Evolutionary conservation across 2,329 filamentous ascomycete genomes (phyloP).

Genomic region (Pleurostoma richardsiae): DNA sequence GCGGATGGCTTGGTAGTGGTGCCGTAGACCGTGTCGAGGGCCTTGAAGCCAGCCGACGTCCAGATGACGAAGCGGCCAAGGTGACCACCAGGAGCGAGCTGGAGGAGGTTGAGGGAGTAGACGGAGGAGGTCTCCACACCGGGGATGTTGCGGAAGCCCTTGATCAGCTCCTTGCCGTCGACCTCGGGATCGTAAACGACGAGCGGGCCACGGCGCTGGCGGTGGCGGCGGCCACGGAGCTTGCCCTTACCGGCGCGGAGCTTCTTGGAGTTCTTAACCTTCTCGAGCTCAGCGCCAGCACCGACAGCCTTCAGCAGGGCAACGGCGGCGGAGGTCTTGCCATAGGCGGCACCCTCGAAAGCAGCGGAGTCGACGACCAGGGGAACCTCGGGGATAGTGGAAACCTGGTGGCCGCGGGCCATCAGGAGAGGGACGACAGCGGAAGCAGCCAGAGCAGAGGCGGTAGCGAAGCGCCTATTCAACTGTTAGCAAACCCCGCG

Average conservation of each 20-base stretch:
- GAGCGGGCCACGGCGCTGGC: conserved; percentile 94
- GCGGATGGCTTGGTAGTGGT: conserved; percentile 82
- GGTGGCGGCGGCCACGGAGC: conserved; percentile 92
- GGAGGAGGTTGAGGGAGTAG: conserved; percentile 94
- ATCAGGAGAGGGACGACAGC: conserved; percentile 91
- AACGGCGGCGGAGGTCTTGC: conserved; percentile 85
- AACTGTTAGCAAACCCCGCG: conserved; percentile 6
- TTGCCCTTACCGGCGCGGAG: conserved; percentile 98
- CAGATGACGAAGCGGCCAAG: conserved; percentile 98
- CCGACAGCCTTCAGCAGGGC: conserved; percentile 86
- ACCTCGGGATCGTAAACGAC: conserved; percentile 95
- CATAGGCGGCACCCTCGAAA: conserved; percentile 72
- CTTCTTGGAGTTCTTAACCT: conserved; percentile 96
- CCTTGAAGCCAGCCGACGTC: conserved; percentile 95
- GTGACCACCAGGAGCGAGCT: conserved; percentile 98
- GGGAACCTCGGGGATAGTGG: conserved; percentile 88
- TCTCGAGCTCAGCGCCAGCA: conserved; percentile 84
- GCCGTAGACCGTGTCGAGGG: conserved; percentile 95
- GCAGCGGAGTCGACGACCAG: conserved; percentile 90
- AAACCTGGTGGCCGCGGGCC: conserved; percentile 95
- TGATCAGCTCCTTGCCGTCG: conserved; percentile 90
- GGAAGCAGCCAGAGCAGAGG: conserved; percentile 94
- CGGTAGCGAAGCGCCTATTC: conserved; percentile 86
- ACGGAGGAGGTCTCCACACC: conserved; percentile 96
- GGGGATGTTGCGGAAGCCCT: conserved; percentile 97